phyloP scores from a whole-genome alignment of 352 stramenopile species.

The Aphanomyces stellatus region DNA sequence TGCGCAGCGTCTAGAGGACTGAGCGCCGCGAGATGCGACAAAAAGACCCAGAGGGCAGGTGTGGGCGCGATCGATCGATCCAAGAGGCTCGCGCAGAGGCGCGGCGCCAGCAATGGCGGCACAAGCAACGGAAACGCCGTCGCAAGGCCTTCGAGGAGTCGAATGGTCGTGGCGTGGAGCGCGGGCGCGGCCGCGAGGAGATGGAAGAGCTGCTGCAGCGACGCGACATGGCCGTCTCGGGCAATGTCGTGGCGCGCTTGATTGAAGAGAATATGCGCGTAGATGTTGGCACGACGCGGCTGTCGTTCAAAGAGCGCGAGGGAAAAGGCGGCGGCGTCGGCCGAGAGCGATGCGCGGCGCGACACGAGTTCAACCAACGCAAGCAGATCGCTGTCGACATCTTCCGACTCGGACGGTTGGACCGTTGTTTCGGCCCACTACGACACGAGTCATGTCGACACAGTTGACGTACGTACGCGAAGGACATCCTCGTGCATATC shows the following conservation, averaged over 20 bases:
- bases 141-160: not conserved
- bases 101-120: not conserved
- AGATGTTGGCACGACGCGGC: not conserved
- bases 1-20: not conserved
- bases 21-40: constrained; percentile 4
- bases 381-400: not conserved
- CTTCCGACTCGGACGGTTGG: not conserved
- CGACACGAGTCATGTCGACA: too few species aligned
- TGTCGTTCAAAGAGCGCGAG: not conserved
- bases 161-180: not conserved
- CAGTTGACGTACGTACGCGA: too few species aligned
- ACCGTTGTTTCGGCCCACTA: not conserved
- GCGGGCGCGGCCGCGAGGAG: not conserved
- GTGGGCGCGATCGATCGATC: not conserved
- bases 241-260: not conserved
- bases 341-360: not conserved
- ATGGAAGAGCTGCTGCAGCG: not conserved
- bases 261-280: not conserved
- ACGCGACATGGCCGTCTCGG: not conserved
- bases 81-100: not conserved
- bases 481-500: too few species aligned
- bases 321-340: not conserved
- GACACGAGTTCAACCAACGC: not conserved
- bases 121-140: not conserved
- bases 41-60: not conserved